phyloP scores from a whole-genome alignment of 2,329 filamentous ascomycete genomes.

The Dichotomopilus funicola region DNA sequence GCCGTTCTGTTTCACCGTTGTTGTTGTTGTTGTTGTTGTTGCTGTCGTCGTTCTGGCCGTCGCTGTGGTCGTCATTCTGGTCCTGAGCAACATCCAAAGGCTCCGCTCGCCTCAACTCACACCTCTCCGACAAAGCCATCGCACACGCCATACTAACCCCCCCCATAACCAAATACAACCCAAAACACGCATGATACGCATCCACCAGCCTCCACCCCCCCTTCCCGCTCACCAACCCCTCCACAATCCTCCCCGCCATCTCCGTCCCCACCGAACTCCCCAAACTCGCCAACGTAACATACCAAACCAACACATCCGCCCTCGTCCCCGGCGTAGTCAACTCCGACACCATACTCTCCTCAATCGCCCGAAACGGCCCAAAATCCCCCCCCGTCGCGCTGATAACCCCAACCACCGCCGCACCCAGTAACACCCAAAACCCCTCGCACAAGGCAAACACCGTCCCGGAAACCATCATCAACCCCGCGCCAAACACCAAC shows the following conservation, averaged over 20 bases:
- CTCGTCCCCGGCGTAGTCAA: constrained; percentile 48
- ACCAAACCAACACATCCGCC: constrained; percentile 61
- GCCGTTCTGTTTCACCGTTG: constrained; percentile 19
- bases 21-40: constrained; percentile 6
- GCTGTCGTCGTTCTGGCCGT: constrained; percentile 7
- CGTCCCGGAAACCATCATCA: constrained; percentile 52
- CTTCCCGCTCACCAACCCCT: constrained; percentile 36
- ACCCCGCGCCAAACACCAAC: constrained; percentile 42
- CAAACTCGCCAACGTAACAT: constrained; percentile 51
- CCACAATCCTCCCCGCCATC: constrained; percentile 44
- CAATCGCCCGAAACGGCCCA: constrained; percentile 60
- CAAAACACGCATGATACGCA: constrained; percentile 53
- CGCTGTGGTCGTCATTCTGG: neutral
- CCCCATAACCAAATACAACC: constrained; percentile 53
- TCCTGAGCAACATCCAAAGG: too few species aligned
- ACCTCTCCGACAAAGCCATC: constrained; percentile 41
- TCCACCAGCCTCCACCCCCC: constrained; percentile 41
- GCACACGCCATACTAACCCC: constrained; percentile 42
- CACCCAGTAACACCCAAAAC: constrained; percentile 53
- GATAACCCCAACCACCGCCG: constrained; percentile 55
- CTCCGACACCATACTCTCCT: constrained; percentile 58
- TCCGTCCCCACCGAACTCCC: constrained; percentile 48
- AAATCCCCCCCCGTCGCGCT: constrained; percentile 59
- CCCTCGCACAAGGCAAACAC: constrained; percentile 49
- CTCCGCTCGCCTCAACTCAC: constrained; percentile 38